Evolutionary conservation across 2,329 filamentous ascomycete genomes (phyloP).

Genomic region (Xylaria sp.): DNA sequence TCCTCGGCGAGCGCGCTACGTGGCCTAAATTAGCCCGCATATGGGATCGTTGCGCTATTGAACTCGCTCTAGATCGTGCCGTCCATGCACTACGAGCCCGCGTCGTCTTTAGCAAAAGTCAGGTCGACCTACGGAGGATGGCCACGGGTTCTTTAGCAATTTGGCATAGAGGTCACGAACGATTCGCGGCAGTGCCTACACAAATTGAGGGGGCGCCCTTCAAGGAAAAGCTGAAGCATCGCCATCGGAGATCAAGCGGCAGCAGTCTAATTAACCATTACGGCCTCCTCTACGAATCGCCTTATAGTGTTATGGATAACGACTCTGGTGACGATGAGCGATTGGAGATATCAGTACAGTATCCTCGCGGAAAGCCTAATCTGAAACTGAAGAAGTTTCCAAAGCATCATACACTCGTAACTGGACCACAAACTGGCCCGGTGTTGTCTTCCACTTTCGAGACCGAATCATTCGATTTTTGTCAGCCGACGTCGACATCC

Average conservation of each 20-base stretch:
- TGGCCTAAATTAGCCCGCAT: constrained; percentile 92
- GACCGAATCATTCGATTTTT: constrained; percentile 53
- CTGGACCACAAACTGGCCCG: constrained; percentile 46
- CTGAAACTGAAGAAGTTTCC: constrained; percentile 56
- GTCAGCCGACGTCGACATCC: constrained; percentile 48
- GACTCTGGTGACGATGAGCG: constrained; percentile 58
- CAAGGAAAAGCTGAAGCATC: constrained; percentile 48
- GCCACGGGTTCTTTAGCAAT: constrained; percentile 49
- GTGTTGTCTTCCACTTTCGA: constrained; percentile 43
- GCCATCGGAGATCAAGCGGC: constrained; percentile 61
- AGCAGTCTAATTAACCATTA: constrained; percentile 57
- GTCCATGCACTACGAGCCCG: constrained; percentile 74
- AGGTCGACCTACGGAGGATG: constrained; percentile 66
- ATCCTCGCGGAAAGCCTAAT: constrained; percentile 50
- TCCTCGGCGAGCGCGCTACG: constrained; percentile 84
- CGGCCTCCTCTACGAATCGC: constrained; percentile 51
- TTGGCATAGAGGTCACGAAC: constrained; percentile 37
- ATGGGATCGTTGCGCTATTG: constrained; percentile 86
- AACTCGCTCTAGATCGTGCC: constrained; percentile 82
- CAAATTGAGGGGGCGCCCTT: constrained; percentile 38
- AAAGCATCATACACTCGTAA: constrained; percentile 52
- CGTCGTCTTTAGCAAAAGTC: constrained; percentile 74
- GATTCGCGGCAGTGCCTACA: constrained; percentile 31
- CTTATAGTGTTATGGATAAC: constrained; percentile 56
- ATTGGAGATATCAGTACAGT: constrained; percentile 54